These are phyloP conservation scores for Cardamine chenopodiifolia DNA, from an alignment of 345 rosid genomes.

Conservation along the genomic window DNA sequence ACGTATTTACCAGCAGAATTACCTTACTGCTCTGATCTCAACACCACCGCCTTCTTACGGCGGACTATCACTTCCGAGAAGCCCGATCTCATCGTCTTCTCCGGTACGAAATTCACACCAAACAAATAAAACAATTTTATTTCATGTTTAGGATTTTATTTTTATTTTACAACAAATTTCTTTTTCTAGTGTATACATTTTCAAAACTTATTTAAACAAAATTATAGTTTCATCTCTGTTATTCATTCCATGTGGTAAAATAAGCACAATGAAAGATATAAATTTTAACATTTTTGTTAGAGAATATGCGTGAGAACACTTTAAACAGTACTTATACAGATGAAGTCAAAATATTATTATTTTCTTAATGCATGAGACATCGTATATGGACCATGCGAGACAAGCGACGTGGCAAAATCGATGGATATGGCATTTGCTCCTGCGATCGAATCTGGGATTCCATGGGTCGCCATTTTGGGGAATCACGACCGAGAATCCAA, in stretches of 20 bases:
- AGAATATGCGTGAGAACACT: too few relatives aligned
- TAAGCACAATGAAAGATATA: too few relatives aligned
- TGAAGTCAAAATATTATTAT: background rate
- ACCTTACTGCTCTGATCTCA: conserved; percentile 74
- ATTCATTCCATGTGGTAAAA: too few relatives aligned
- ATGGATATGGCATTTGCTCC: conserved; percentile 73
- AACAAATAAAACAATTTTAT: background rate
- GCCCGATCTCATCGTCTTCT: conserved; percentile 84
- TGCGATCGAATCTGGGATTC: conserved; percentile 72
- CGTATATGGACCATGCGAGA: conserved; percentile 60
- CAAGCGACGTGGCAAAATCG: conserved; percentile 66
- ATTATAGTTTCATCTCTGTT: too few relatives aligned
- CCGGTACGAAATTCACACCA: conserved; percentile 49
- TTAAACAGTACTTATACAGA: too few relatives aligned
- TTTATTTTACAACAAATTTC: background rate
- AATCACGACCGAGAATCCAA: conserved; percentile 90
- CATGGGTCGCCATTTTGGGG: conserved; percentile 90
- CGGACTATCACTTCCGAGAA: conserved; percentile 80
- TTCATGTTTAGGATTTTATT: background rate
- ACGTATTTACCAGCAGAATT: conserved; percentile 57
- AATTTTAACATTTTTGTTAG: background rate
- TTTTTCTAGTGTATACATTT: background rate
- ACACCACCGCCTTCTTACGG: conserved; percentile 72
- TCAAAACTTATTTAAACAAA: too few relatives aligned
- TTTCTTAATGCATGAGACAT: conserved; percentile 62